Conservation (phyloP, 306 rosid genomes). For the Alnus rubra region DNA sequence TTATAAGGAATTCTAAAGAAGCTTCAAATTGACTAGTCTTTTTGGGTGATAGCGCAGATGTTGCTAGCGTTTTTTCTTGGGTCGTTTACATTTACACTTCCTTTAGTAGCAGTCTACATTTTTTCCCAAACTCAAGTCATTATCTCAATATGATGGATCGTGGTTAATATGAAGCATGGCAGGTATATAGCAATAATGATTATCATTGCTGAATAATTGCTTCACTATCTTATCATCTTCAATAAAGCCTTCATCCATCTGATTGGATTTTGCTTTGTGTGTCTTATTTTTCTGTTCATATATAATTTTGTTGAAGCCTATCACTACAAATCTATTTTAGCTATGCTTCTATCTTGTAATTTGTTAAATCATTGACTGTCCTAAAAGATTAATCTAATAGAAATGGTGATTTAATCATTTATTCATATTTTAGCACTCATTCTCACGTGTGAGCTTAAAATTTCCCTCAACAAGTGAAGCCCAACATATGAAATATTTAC, state of each 20-base stretch:
- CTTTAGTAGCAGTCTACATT: not conserved
- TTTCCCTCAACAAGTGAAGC: no score
- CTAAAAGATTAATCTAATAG: no score
- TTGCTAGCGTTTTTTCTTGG: no score
- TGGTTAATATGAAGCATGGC: not conserved
- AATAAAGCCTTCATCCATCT: not conserved
- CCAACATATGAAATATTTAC: no score
- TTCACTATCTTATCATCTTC: not conserved
- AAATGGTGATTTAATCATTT: no score
- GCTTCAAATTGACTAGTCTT: no score
- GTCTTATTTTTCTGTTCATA: not conserved
- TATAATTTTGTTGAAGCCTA: not conserved
- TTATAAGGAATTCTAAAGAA: no score
- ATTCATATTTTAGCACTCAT: no score
- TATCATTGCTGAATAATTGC: not conserved
- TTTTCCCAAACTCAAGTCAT: not conserved
- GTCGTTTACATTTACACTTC: no score
- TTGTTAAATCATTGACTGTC: no score
- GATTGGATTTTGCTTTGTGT: not conserved
- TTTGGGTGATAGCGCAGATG: no score
- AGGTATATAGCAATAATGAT: not conserved
- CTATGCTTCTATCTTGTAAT: conserved; percentile 2
- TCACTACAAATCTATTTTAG: not conserved
- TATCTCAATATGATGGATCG: not conserved
- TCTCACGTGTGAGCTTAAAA: no score